Conservation (phyloP, 2,329 filamentous ascomycete genomes). For the Emergomyces orientalis region DNA sequence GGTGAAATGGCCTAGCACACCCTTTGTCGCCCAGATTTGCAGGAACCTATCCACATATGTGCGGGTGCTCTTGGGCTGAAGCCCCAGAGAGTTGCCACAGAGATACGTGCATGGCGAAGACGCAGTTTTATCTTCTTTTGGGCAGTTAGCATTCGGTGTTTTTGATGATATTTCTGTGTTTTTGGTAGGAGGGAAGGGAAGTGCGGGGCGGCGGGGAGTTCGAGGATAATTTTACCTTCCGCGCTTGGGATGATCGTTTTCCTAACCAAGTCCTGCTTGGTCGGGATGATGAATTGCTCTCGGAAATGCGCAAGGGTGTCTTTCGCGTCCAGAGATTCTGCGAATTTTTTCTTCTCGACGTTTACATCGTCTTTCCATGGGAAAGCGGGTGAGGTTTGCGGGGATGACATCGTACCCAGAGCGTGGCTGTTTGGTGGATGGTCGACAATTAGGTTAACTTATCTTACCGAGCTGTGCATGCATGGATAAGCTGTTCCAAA, state of each 20-base stretch:
- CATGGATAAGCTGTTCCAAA: not conserved
- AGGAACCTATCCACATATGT: slow-evolving; percentile 63
- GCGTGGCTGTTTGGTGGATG: not conserved
- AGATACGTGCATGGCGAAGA: slow-evolving; percentile 61
- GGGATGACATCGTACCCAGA: not conserved
- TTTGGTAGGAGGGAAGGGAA: not conserved
- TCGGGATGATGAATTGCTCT: slow-evolving; percentile 67
- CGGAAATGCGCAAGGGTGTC: slow-evolving; percentile 55
- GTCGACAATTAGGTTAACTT: too few relatives aligned
- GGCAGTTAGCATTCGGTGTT: slow-evolving; percentile 3
- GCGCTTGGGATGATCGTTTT: slow-evolving; percentile 42
- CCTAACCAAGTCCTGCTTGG: slow-evolving; percentile 59
- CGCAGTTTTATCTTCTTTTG: slow-evolving; percentile 22
- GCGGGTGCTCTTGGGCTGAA: slow-evolving; percentile 63
- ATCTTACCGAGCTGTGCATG: too few relatives aligned
- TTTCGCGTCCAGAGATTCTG: slow-evolving; percentile 47
- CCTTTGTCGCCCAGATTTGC: slow-evolving; percentile 74
- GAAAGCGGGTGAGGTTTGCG: not conserved
- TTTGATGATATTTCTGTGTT: not conserved
- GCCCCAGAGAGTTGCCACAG: slow-evolving; percentile 80
- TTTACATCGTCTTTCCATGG: not conserved
- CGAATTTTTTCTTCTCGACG: slow-evolving; percentile 31
- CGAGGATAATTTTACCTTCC: slow-evolving; percentile 21
- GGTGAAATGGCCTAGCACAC: slow-evolving; percentile 74
- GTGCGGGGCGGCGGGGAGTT: not conserved